phyloP scores from a whole-genome alignment of 2,329 filamentous ascomycete species.

The Xylaria arbuscula region DNA sequence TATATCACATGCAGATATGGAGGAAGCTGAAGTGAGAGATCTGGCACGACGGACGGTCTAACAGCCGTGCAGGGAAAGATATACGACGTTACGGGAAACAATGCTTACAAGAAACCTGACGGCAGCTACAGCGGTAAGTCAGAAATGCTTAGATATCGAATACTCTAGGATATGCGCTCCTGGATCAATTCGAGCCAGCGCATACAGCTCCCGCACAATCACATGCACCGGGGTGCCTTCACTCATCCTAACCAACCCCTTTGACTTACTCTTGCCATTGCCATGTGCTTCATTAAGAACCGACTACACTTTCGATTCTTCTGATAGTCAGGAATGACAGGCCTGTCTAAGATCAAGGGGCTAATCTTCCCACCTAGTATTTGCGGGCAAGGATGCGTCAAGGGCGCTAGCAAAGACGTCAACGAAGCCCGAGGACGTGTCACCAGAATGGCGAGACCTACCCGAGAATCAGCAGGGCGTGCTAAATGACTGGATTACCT shows the following conservation, averaged over 20 bases:
- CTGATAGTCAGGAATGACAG: too few relatives aligned
- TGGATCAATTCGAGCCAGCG: background rate
- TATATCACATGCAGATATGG: background rate
- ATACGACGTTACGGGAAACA: constrained; percentile 93
- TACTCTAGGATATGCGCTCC: background rate
- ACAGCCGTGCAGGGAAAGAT: constrained; percentile 75
- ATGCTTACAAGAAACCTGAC: constrained; percentile 77
- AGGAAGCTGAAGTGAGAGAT: background rate
- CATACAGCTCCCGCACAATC: background rate
- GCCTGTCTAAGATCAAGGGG: background rate
- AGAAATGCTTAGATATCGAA: background rate
- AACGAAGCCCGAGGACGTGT: constrained; percentile 84
- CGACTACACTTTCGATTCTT: background rate
- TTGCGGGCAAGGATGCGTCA: constrained; percentile 96
- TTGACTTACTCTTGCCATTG: background rate
- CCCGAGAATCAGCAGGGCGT: constrained; percentile 85
- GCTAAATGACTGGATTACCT: constrained; percentile 92
- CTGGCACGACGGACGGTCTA: constrained; percentile 10
- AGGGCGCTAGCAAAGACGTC: constrained; percentile 88
- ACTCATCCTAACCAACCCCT: background rate
- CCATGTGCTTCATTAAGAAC: background rate
- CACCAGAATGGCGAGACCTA: constrained; percentile 84
- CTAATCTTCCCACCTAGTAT: constrained; percentile 69
- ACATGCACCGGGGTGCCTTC: background rate
- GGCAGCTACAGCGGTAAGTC: constrained; percentile 85